Conservation (phyloP, 2,329 filamentous ascomycete genomes). For the Karstenula rhodostoma region DNA sequence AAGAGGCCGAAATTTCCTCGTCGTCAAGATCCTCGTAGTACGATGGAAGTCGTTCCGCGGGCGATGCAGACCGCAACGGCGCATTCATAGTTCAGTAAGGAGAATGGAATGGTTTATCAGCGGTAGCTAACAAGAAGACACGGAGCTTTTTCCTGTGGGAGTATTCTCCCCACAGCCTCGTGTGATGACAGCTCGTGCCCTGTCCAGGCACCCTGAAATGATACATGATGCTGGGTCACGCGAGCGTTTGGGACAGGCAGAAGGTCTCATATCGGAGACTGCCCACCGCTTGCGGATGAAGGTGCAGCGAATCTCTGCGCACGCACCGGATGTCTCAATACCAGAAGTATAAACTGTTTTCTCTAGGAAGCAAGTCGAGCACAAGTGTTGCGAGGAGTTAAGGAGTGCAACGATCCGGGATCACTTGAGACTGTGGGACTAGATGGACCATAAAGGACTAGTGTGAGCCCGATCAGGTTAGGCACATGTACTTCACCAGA, state of each 20-base stretch:
- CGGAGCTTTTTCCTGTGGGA: constrained; percentile 1
- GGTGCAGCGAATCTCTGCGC: background rate
- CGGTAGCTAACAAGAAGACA: background rate
- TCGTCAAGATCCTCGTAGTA: constrained; percentile 48
- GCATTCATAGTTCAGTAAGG: constrained; percentile 30
- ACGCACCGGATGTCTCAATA: background rate
- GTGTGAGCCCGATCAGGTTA: no score
- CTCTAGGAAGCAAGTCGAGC: background rate
- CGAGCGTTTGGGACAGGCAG: constrained; percentile 28
- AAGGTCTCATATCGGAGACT: constrained; percentile 31
- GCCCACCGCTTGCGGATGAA: constrained; percentile 2
- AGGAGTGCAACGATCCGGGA: no score
- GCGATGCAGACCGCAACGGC: constrained; percentile 38
- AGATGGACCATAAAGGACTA: no score
- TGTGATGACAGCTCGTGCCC: constrained; percentile 44
- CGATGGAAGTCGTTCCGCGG: constrained; percentile 39
- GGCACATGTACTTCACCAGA: no score
- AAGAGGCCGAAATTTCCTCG: constrained; percentile 48
- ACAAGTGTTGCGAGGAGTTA: no score
- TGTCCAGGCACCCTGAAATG: constrained; percentile 20
- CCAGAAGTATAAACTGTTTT: background rate
- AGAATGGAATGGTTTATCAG: constrained; percentile 1
- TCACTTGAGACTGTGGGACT: no score
- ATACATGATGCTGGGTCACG: constrained; percentile 38
- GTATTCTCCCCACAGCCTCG: constrained; percentile 12